Conservation (phyloP, 345 rosid genomes). For the Populus pruinosa region DNA sequence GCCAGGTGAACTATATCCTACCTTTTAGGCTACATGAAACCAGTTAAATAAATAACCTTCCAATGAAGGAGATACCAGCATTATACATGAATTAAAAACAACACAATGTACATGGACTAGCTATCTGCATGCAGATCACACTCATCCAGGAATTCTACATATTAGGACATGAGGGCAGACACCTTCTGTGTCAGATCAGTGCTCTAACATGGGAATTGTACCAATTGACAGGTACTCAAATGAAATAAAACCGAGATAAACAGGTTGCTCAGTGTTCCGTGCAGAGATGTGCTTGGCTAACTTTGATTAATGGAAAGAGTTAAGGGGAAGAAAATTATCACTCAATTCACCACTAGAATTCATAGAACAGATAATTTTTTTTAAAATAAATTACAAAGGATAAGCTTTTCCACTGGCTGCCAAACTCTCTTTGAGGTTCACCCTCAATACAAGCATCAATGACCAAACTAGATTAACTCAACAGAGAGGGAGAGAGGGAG, state of each 20-base stretch:
- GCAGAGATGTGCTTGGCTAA: not conserved
- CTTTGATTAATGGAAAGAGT: not conserved
- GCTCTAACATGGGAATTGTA: not conserved
- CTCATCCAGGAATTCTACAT: not conserved
- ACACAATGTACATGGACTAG: not conserved
- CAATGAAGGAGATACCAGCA: not conserved
- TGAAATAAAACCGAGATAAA: not conserved
- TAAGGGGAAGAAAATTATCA: not conserved
- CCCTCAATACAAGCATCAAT: not conserved
- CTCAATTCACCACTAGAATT: not conserved
- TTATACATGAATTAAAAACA: not conserved
- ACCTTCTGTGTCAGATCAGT: not conserved
- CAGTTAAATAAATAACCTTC: not conserved
- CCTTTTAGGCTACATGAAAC: slow-evolving; percentile 2
- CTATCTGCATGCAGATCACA: not conserved
- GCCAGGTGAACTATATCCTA: slow-evolving; percentile 1
- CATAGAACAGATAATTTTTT: not conserved
- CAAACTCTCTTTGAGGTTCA: not conserved
- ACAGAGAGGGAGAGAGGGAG: slow-evolving; percentile 7
- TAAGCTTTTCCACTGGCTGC: not conserved
- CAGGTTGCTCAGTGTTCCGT: not conserved
- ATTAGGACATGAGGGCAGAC: not conserved
- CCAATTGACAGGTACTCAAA: not conserved
- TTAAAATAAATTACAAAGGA: not conserved
- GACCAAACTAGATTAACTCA: not conserved